Conservation (phyloP, 2,329 filamentous ascomycete genomes). For the Penicillium sclerotiorum region DNA sequence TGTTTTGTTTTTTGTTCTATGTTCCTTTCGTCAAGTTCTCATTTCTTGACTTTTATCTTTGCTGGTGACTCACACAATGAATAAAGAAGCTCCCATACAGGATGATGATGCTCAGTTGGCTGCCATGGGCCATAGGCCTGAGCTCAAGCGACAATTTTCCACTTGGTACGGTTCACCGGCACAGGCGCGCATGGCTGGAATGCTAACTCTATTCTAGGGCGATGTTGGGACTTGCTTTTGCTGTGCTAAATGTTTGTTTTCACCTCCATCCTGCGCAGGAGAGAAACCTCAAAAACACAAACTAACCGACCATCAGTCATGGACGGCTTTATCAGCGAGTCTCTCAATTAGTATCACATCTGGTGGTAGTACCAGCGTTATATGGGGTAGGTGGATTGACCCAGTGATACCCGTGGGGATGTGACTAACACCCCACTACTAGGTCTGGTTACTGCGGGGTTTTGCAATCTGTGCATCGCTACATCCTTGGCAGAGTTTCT, state of each 20-base stretch:
- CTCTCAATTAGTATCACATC: slow-evolving; percentile 66
- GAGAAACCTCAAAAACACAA: neutral
- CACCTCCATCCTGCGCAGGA: neutral
- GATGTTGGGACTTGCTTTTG: slow-evolving; percentile 64
- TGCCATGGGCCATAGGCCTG: slow-evolving; percentile 57
- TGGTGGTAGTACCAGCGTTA: slow-evolving; percentile 70
- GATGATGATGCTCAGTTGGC: slow-evolving; percentile 26
- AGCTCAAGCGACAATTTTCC: slow-evolving; percentile 60
- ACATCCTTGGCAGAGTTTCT: slow-evolving; percentile 71
- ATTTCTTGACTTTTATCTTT: neutral
- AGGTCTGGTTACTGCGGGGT: slow-evolving; percentile 59
- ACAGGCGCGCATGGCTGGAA: neutral
- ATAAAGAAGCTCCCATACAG: slow-evolving; percentile 19
- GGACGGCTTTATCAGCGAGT: slow-evolving; percentile 62
- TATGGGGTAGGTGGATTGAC: slow-evolving; percentile 62
- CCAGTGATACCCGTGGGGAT: neutral
- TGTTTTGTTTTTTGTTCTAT: neutral
- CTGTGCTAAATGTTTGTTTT: slow-evolving; percentile 55
- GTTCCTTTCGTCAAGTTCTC: neutral
- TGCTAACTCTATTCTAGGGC: slow-evolving; percentile 34
- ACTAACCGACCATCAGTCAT: slow-evolving; percentile 43
- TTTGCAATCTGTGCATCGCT: slow-evolving; percentile 71
- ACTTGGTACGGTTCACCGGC: slow-evolving; percentile 40
- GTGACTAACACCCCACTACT: neutral
- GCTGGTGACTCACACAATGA: slow-evolving; percentile 6